A percentile compares a stretch with the other conserved stretches of the same genome.
Evolutionary conservation across 192 early-diverging fungal species (phyloP).

Genomic region (Bifiguratus adelaidae): DNA sequence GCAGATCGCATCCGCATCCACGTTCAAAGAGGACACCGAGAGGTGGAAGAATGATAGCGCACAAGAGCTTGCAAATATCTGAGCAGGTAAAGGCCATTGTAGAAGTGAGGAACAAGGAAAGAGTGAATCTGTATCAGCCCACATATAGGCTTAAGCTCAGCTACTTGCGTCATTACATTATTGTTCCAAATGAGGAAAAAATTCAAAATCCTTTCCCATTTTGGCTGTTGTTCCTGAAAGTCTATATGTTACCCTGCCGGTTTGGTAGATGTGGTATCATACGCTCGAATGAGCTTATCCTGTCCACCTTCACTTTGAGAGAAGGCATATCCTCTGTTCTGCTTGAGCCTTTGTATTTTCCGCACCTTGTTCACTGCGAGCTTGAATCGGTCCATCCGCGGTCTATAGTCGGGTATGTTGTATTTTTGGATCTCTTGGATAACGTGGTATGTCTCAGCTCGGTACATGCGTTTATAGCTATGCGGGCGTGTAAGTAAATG

Average conservation of each 20-base stretch:
- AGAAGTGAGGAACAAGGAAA: no score
- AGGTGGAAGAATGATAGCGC: conserved; percentile 38
- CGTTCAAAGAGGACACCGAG: conserved; percentile 52
- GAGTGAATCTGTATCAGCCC: no score
- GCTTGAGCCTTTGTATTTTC: conserved; percentile 81
- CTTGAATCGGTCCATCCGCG: conserved; percentile 93
- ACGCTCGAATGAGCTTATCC: conserved; percentile 36
- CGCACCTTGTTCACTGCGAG: conserved; percentile 95
- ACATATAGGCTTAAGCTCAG: no score
- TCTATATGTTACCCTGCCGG: conserved; percentile 27
- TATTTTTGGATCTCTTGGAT: conserved; percentile 98
- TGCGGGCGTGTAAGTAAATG: neutral
- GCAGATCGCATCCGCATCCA: conserved; percentile 36
- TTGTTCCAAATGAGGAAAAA: no score
- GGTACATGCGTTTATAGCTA: conserved; percentile 67
- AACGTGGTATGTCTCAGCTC: conserved; percentile 80
- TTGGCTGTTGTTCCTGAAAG: no score
- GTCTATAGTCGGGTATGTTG: conserved; percentile 96
- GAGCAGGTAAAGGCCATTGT: conserved; percentile 12
- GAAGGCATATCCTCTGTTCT: conserved; percentile 90
- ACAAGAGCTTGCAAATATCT: conserved; percentile 10
- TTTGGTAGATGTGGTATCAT: conserved; percentile 42
- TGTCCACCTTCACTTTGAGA: conserved; percentile 93
- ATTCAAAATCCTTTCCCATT: no score
- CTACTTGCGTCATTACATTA: no score